Conservation (phyloP, 345 rosid species). For the Populus deltoides region DNA sequence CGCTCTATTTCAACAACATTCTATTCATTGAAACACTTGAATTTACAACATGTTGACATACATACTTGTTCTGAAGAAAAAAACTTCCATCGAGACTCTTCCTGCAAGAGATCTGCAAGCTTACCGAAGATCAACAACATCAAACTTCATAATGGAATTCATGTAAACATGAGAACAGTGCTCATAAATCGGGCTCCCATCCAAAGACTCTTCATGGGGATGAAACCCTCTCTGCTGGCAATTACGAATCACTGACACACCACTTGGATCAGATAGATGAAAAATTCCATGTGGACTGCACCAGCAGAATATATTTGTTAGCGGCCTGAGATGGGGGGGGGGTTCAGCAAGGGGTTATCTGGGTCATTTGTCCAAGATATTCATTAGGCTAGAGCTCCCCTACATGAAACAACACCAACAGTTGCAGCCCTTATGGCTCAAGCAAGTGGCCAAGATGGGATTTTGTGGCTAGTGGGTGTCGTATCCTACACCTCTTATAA, state of each 20-base stretch:
- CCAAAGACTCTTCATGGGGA: conserved; percentile 87
- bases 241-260: conserved; percentile 78
- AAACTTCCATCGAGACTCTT: background rate
- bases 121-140: conserved; percentile 90
- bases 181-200: conserved; percentile 81
- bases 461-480: no score
- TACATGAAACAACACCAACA: no score
- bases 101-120: conserved; percentile 2
- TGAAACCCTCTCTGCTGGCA: conserved; percentile 97
- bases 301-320: background rate
- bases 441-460: no score
- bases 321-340: background rate
- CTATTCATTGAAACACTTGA: background rate
- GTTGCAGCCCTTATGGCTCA: no score
- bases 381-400: no score
- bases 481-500: no score
- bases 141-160: conserved; percentile 60
- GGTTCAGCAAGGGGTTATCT: no score
- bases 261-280: conserved; percentile 88
- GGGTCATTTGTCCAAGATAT: no score
- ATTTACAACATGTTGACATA: conserved; percentile 9
- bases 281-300: conserved; percentile 90
- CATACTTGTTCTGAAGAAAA: background rate
- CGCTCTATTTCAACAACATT: background rate
- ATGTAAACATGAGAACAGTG: conserved; percentile 91